Percentiles rank a stretch among this genome's conserved stretches.
These are phyloP conservation scores for Zopfochytrium polystomum DNA, from an alignment of 371 early-diverging fungal species.

Conservation along the genomic window DNA sequence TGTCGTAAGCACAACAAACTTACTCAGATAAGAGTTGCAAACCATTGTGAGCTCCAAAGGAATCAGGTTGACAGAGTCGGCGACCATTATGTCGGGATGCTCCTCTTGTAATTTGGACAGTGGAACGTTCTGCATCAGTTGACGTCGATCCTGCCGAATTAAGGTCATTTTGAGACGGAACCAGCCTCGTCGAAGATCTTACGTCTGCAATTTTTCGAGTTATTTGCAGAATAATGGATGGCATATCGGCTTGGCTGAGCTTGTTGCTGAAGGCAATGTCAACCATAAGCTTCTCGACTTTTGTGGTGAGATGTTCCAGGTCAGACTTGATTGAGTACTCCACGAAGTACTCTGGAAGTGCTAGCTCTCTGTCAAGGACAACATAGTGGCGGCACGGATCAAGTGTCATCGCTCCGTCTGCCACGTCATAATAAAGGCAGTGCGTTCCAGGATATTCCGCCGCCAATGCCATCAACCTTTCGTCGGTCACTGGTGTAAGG, in stretches of 20 bases:
- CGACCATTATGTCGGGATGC: not conserved
- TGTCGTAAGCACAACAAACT: too few relatives aligned
- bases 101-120: not conserved
- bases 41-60: too few relatives aligned
- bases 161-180: slow-evolving; percentile 18
- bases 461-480: not conserved
- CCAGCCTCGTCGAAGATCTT: slow-evolving; percentile 5
- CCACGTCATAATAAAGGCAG: slow-evolving; percentile 12
- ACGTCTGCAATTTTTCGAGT: slow-evolving; percentile 18
- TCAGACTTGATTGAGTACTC: slow-evolving; percentile 46
- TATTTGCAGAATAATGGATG: slow-evolving; percentile 38
- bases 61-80: too few relatives aligned
- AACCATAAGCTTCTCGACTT: slow-evolving; percentile 36
- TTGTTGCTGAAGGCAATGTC: slow-evolving; percentile 47
- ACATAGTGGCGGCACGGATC: slow-evolving; percentile 29
- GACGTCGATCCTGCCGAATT: slow-evolving; percentile 30
- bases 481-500: not conserved
- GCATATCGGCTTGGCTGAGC: slow-evolving; percentile 46
- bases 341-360: slow-evolving; percentile 44
- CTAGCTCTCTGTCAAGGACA: slow-evolving; percentile 26
- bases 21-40: too few relatives aligned
- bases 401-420: slow-evolving; percentile 3
- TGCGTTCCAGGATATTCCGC: slow-evolving; percentile 10
- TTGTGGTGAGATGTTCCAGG: slow-evolving; percentile 29
- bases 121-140: slow-evolving; percentile 21